Evolutionary conservation across 352 stramenopile species (phyloP).

Genomic region (Aphanomyces astaci): DNA sequence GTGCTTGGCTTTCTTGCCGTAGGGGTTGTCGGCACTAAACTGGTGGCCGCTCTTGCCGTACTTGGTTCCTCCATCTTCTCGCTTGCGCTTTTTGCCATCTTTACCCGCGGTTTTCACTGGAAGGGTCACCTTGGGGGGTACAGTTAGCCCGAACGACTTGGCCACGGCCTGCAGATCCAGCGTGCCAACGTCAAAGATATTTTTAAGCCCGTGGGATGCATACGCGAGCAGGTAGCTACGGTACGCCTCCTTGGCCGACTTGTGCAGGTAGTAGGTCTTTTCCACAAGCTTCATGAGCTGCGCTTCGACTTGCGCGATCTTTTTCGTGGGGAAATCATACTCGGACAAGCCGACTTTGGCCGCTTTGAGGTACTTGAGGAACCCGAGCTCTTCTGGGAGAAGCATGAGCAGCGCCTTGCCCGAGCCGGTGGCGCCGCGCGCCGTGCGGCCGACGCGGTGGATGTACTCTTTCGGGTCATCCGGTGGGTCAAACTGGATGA

Average conservation of each 20-base stretch:
- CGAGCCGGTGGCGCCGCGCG: slow-evolving; percentile 81
- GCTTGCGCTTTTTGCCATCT: slow-evolving; percentile 64
- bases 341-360: slow-evolving; percentile 98
- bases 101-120: slow-evolving; percentile 77
- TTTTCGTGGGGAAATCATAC: slow-evolving; percentile 97
- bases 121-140: slow-evolving; percentile 96
- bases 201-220: slow-evolving; percentile 95
- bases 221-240: slow-evolving; percentile 97
- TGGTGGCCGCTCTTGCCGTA: slow-evolving; percentile 81
- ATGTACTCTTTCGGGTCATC: slow-evolving; percentile 99
- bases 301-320: slow-evolving; percentile 96
- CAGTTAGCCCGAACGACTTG: slow-evolving; percentile 95
- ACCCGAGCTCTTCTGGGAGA: slow-evolving; percentile 95
- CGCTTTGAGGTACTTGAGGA: slow-evolving; percentile 96
- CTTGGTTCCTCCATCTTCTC: slow-evolving; percentile 38
- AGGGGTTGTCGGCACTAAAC: slow-evolving; percentile 97
- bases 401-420: slow-evolving; percentile 97
- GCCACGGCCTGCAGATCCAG: slow-evolving; percentile 95
- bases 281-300: slow-evolving; percentile 97
- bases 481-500: slow-evolving; percentile 98
- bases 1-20: slow-evolving; percentile 82
- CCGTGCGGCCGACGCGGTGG: slow-evolving; percentile 82
- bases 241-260: slow-evolving; percentile 96
- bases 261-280: slow-evolving; percentile 99
- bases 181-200: slow-evolving; percentile 98